Conservation (phyloP, 2,329 filamentous ascomycete genomes). For the Pyrenophora tritici-repentis region DNA sequence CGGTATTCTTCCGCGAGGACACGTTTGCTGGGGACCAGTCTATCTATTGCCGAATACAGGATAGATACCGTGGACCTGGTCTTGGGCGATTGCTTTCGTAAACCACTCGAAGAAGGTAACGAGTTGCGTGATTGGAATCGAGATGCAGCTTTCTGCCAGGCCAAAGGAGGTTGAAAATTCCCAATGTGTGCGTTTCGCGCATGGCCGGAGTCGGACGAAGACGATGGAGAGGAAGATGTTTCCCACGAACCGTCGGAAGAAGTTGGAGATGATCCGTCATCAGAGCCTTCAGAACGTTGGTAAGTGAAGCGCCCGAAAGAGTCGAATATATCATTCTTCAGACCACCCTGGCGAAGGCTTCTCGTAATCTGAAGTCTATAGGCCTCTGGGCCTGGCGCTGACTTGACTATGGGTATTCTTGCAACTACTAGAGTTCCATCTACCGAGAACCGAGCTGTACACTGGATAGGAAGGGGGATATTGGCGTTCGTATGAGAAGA, state of each 20-base stretch:
- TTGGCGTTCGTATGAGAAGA: slow-evolving; percentile 65
- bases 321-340: slow-evolving; percentile 62
- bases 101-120: slow-evolving; percentile 41
- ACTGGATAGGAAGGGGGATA: slow-evolving; percentile 64
- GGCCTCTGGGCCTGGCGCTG: slow-evolving; percentile 28
- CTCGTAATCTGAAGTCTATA: slow-evolving; percentile 37
- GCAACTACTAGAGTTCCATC: slow-evolving; percentile 59
- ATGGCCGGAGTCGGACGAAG: slow-evolving; percentile 44
- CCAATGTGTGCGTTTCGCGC: slow-evolving; percentile 50
- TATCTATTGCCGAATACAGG: slow-evolving; percentile 63
- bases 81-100: slow-evolving; percentile 40
- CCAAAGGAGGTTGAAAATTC: slow-evolving; percentile 55
- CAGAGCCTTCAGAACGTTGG: slow-evolving; percentile 25
- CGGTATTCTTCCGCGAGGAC: slow-evolving; percentile 78
- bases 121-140: slow-evolving; percentile 61
- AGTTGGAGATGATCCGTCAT: slow-evolving; percentile 30
- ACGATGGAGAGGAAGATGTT: slow-evolving; percentile 47
- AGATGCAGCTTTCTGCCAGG: slow-evolving; percentile 58
- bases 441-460: slow-evolving; percentile 62
- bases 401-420: slow-evolving; percentile 54
- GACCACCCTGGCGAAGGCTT: slow-evolving; percentile 27
- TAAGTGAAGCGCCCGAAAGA: slow-evolving; percentile 60
- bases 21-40: slow-evolving; percentile 76
- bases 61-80: slow-evolving; percentile 75
- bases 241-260: slow-evolving; percentile 44